Evolutionary conservation across 768 basidiomycete species (phyloP).

Genomic region (Multifurca ochricompacta): DNA sequence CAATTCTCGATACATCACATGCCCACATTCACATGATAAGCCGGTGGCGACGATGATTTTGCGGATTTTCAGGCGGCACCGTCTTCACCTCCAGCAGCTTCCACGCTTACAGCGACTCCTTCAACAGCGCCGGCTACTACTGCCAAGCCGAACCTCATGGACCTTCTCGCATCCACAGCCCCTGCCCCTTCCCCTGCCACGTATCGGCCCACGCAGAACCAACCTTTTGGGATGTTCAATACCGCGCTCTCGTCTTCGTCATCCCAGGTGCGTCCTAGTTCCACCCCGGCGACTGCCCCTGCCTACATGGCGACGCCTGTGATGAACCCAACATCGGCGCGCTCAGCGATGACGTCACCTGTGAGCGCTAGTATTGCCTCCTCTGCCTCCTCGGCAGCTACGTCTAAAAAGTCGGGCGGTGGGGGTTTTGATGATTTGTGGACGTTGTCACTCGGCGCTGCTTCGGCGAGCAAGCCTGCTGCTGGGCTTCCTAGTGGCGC

Average conservation of each 20-base stretch:
- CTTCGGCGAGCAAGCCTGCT: constrained; percentile 31
- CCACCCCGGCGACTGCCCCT: constrained; percentile 8
- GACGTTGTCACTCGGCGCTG: constrained; percentile 64
- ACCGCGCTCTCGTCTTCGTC: constrained; percentile 2
- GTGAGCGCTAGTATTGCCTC: constrained; percentile 9
- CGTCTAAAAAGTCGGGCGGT: constrained; percentile 32
- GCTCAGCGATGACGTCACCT: constrained; percentile 20
- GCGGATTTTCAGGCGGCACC: constrained; percentile 80
- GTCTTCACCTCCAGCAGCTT: constrained; percentile 43
- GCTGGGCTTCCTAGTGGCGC: constrained; percentile 5
- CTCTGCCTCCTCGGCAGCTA: constrained; percentile 21
- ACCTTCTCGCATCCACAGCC: neutral
- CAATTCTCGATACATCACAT: neutral
- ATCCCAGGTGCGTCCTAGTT: constrained; percentile 14
- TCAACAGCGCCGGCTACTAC: neutral
- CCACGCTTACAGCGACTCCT: constrained; percentile 32
- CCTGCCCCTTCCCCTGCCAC: neutral
- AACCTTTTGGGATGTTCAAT: constrained; percentile 3
- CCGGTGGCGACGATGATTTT: constrained; percentile 67
- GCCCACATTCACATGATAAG: neutral
- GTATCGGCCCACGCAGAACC: constrained; percentile 3
- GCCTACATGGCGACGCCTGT: neutral
- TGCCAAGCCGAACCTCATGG: constrained; percentile 10
- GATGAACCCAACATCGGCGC: constrained; percentile 26
- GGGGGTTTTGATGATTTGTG: constrained; percentile 85